These are phyloP conservation scores for Alternaria solani DNA, from an alignment of 2,329 filamentous ascomycete genomes.

Conservation along the genomic window DNA sequence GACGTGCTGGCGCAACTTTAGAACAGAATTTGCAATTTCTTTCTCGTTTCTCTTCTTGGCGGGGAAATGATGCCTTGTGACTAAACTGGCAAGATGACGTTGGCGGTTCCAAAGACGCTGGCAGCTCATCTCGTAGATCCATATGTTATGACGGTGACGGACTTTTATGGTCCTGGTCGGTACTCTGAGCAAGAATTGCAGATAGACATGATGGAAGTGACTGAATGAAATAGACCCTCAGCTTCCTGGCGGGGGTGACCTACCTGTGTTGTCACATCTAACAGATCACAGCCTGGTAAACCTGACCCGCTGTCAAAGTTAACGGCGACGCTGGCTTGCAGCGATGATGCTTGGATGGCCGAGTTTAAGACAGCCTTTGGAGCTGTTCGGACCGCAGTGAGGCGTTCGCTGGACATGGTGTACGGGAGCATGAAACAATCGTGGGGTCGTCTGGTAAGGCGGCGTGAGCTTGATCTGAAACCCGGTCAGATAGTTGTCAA, in stretches of 20 bases:
- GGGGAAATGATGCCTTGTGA: not conserved
- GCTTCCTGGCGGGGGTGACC: not conserved
- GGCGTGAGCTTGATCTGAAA: not conserved
- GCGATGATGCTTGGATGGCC: not conserved
- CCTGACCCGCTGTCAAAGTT: not conserved
- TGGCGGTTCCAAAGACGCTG: not conserved
- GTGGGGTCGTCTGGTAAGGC: not conserved
- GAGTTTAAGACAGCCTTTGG: not conserved
- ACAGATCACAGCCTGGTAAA: not conserved
- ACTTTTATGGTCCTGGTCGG: not conserved
- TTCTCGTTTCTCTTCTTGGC: slow-evolving; percentile 8
- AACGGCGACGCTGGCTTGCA: not conserved
- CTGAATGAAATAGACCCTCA: not conserved
- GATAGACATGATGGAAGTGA: not conserved
- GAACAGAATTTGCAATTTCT: slow-evolving; percentile 1
- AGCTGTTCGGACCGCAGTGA: not conserved
- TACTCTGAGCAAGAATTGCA: not conserved
- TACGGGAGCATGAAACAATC: slow-evolving; percentile 3
- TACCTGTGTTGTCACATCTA: not conserved
- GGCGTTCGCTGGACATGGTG: slow-evolving; percentile 3
- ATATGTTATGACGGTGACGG: not conserved
- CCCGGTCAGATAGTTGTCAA: not conserved
- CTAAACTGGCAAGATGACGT: slow-evolving; percentile 1
- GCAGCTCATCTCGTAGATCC: not conserved
- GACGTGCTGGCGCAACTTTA: not conserved